Evolutionary conservation across 169 alveolate genomes (phyloP), one percentile per base, ranked within the genome.

Genomic region (Cryptosporidium sp.): DNA sequence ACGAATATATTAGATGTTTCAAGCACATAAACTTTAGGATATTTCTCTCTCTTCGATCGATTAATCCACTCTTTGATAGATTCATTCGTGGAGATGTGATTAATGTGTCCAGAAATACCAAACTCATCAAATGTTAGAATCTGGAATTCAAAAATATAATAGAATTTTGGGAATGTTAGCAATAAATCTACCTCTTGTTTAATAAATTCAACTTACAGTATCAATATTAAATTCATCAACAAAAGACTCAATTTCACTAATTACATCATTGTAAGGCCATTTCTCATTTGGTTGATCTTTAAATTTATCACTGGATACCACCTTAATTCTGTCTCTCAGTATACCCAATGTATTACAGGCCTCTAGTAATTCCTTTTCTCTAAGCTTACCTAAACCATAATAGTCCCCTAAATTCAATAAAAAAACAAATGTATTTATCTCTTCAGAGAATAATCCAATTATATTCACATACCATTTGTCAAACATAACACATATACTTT

Each of bases 21-120:
- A 16, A 80, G 70, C 4, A 33, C 68, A 62, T 62, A 80, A 12
- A 62, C 59, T 29, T 62, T 65, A 4, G 89, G 75, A 18, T 62
- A 62, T 3, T 14, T 48, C 2, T 41, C 52, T 61, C 89, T 61
- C 5, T 29, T 41, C 4, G 89, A 80, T 16, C 41, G 52, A 4
- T 62, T 29, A 59, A 43, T 26, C 75, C 89, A 62, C 33, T 43
- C 37, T 62, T 18, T 61, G 62, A 80, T 35, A 37, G 89, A 29
- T 26, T 80, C 75, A 65, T 80, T 41, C 10, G 59, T 67, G 10
- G 89, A 80, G 9, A 80, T 80, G 50, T 80, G 89, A 33, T 80
- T 80, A 26, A 65, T 37, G 41, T 80, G 89, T 43, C 70, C 41
- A 33, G 89, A 80, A 12, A 80, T 21, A n/a, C 89, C 89, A 48